Evolutionary conservation across 108 stramenopile genomes (phyloP), one percentile per base, ranked within the genome.

Genomic region (Skeletonema potamos): DNA sequence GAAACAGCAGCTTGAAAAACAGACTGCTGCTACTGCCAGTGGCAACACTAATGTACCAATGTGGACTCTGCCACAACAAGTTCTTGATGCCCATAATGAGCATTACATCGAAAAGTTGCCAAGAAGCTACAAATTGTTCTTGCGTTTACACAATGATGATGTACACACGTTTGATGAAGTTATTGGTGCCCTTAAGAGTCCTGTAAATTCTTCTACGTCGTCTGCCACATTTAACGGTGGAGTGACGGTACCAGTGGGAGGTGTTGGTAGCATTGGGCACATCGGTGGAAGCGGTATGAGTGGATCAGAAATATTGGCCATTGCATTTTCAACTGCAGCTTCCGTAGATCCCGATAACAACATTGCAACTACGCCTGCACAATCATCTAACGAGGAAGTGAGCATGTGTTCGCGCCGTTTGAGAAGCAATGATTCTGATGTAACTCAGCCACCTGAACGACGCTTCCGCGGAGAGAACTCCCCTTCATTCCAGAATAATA

Each of bases 151-250:
- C 84, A 97, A 99, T 77, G 98, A 99, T 75, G 98, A 99, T 73
- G 95, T 97, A 10, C 98, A 99, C 72, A 96, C 97, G 1, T 97
- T 89, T 72, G 93, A 97, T 15, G 92, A 97, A 62, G 97, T 99
- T 10, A 96, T 94, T 58, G 84, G 72, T 37, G 96, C 96, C 1
- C 73, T 99, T 58, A 27, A 58, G 73, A 62, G 56, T 74, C 1
- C 69, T 63, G 12, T 18, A 61, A 29, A 11, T 30, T 32, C 63
- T 64, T 22, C 22, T 9, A 9, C 48, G 4, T n/a, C 48, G 7
- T 34, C 34, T 34, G 4, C 34, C 6, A 7, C 34, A 34, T 34
- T 34, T 4, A 28, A n/a, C 4, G 63, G 29, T 12, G 64, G 43
- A 17, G 58, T 48, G 12, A 30, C 20, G 11, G 72, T 80, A 9